Conservation (phyloP, 306 rosid genomes). For the Aeschynomene evenia region DNA sequence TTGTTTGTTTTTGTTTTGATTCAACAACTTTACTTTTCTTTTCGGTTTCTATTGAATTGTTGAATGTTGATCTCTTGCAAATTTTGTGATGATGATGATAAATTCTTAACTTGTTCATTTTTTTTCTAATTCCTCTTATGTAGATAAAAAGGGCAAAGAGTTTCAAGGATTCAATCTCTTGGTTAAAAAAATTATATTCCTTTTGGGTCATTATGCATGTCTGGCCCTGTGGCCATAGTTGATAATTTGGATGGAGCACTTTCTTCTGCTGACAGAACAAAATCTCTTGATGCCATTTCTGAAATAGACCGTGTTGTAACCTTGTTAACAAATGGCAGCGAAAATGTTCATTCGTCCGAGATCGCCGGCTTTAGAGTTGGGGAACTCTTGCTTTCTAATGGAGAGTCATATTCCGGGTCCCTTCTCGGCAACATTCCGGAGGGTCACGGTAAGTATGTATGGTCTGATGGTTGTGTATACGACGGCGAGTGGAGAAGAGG, state of each 20-base stretch:
- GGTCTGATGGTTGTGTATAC: conserved; percentile 88
- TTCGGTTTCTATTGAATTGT: background rate
- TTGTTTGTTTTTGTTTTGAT: background rate
- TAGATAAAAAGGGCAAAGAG: conserved; percentile 45
- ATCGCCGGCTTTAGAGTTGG: conserved; percentile 65
- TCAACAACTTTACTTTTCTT: background rate
- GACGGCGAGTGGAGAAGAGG: conserved; percentile 99
- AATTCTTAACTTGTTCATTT: conserved; percentile 30
- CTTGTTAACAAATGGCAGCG: conserved; percentile 50
- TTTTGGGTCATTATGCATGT: conserved; percentile 86
- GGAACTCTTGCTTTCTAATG: conserved; percentile 63
- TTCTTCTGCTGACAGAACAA: conserved; percentile 70
- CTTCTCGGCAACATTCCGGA: conserved; percentile 78
- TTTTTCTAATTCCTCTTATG: conserved; percentile 17
- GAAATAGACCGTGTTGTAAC: conserved; percentile 38
- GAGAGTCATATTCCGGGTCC: conserved; percentile 77
- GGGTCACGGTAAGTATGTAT: conserved; percentile 78
- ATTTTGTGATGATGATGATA: background rate
- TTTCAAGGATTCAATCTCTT: conserved; percentile 33
- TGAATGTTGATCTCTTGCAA: conserved; percentile 23
- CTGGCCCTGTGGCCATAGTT: conserved; percentile 85
- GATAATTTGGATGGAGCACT: conserved; percentile 56
- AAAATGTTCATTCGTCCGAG: conserved; percentile 56
- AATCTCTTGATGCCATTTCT: conserved; percentile 62
- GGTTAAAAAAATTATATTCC: conserved; percentile 37